Base-by-base conservation (phyloP, 139 green algal genomes). In the Haematococcus sp. region DNA sequence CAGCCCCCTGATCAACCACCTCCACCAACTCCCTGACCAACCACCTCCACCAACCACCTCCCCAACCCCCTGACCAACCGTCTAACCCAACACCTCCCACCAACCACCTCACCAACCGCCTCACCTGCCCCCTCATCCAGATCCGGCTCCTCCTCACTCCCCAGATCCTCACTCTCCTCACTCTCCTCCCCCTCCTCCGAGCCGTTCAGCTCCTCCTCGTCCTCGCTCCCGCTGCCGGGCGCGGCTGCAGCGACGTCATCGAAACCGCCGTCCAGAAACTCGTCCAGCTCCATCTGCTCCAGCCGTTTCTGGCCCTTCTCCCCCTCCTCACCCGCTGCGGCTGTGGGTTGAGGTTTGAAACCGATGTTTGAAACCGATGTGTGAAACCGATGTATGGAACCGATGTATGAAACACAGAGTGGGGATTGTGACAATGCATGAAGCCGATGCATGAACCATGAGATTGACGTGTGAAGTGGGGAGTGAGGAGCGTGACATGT, bases 191-290 rank as follows among this genome's bases (percentile, higher is more conserved):
- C 61, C 17, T 1, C 31, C 17, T 66, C 75, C 23, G 69, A 75
- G 2, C 67, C 61, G 22, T 66, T 43, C 52, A 52, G 44, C 3
- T 35, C 27, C 22, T 75, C 68, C 22, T 74, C 77, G 25, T 71
- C 33, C 30, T 77, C 71, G 23, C 78, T 74, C 5, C 70, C 69
- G 33, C 34, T 32, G 46, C 65, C 72, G 15, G 30, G 49, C 30
- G 64, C 63, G 2, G 74, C 73, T 22, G 72, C 63, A 4, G 44
- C 27, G 27, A 43, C 56, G 40, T 44, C 68, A n/a, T 84, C 58
- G 64, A 83, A 88, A 22, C 79, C 83, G 7, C 78, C 83, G 33
- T 81, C 76, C 43, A 88, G 70, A 30, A 88, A 88, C 31, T 83
- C 76, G 35, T 88, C 83, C 2, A 88, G 30, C 35, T 77, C 77